Evolutionary conservation across 305 asterid species (phyloP).

Genomic region (Rubia tinctorum): DNA sequence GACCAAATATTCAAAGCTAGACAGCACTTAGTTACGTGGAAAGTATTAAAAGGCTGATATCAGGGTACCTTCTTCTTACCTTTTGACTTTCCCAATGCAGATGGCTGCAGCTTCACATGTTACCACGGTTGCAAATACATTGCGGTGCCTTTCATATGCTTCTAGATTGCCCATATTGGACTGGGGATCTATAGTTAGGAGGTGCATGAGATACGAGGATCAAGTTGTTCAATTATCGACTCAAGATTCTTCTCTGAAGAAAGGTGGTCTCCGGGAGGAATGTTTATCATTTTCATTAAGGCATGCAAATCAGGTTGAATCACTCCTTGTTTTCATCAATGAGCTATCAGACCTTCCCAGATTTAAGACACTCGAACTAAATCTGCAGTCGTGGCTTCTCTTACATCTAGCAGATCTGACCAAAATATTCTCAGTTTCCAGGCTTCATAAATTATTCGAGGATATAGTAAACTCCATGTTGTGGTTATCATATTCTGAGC

Average conservation of each 20-base stretch:
- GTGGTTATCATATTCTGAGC: constrained; percentile 49
- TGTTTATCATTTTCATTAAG: constrained; percentile 72
- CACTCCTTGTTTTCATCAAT: constrained; percentile 80
- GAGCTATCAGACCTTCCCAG: constrained; percentile 74
- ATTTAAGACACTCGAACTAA: constrained; percentile 71
- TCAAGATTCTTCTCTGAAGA: constrained; percentile 34
- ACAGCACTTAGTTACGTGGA: background rate
- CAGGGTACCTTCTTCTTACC: constrained; percentile 6
- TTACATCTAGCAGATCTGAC: constrained; percentile 61
- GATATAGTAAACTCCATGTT: constrained; percentile 58
- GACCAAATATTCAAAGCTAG: background rate
- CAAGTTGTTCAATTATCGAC: constrained; percentile 44
- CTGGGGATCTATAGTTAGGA: constrained; percentile 71
- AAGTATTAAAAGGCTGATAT: background rate
- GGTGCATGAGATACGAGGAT: constrained; percentile 79
- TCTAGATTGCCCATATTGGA: constrained; percentile 80
- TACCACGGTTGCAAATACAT: constrained; percentile 43
- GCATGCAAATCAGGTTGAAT: constrained; percentile 64
- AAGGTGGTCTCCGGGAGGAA: constrained; percentile 72
- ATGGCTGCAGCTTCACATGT: constrained; percentile 38
- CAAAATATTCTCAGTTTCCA: constrained; percentile 68
- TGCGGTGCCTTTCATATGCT: constrained; percentile 78
- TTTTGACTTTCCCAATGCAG: constrained; percentile 37
- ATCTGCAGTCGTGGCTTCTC: constrained; percentile 69
- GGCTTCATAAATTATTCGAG: constrained; percentile 69